A percentile compares a stretch with the other conserved stretches of the same genome.
These are phyloP conservation scores for Thymus quinquecostatus DNA, from an alignment of 257 asterid species.

Conservation along the genomic window DNA sequence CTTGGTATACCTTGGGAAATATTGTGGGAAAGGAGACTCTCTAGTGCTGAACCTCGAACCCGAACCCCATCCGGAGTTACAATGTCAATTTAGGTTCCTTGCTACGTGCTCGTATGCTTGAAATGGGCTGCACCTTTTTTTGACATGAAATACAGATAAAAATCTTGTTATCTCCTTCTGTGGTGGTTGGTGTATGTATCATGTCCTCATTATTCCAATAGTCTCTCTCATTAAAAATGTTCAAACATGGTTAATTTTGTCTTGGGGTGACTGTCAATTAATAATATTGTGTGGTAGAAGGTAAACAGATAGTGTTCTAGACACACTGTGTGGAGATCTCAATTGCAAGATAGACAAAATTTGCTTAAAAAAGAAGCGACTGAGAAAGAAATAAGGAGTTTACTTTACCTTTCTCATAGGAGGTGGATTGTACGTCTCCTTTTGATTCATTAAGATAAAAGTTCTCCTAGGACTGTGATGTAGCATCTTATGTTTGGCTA, in stretches of 20 bases:
- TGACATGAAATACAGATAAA: background rate
- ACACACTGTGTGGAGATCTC: background rate
- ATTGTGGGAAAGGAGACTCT: too few species aligned
- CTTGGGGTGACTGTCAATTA: background rate
- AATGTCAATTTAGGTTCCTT: background rate
- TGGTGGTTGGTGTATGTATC: background rate
- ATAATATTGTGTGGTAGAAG: background rate
- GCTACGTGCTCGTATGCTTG: background rate
- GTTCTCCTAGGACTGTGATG: background rate
- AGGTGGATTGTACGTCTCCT: background rate
- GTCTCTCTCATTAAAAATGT: background rate
- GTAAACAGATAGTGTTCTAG: background rate
- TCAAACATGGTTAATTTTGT: background rate
- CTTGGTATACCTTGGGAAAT: too few species aligned
- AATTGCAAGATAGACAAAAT: background rate
- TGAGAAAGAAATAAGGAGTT: too few species aligned
- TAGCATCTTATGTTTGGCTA: background rate
- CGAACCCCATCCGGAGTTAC: background rate
- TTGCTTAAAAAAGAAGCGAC: too few species aligned
- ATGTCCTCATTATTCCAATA: background rate
- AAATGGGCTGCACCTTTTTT: background rate
- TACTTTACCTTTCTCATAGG: too few species aligned
- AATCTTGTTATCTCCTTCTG: background rate
- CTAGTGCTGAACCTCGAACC: too few species aligned
- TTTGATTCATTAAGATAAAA: background rate